Conservation (phyloP, 1,284 basidiomycete species). For the Ceratobasidium sp. region DNA sequence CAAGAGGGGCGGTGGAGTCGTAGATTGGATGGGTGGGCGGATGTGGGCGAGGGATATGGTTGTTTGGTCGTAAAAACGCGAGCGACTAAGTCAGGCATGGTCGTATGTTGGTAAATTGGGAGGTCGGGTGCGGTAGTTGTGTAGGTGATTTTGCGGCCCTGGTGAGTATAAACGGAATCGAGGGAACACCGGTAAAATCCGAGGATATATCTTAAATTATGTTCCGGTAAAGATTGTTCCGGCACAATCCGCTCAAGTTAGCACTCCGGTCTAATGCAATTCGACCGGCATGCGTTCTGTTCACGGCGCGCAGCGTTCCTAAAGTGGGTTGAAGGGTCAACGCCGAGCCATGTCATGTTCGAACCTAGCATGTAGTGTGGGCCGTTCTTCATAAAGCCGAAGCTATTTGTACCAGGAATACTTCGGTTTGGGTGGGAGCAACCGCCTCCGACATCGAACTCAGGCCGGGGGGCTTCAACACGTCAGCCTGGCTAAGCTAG, state of each 20-base stretch:
- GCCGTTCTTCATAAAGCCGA: conserved; percentile 27
- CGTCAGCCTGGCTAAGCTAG: too few species aligned
- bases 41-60: too few species aligned
- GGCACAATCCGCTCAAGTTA: neutral
- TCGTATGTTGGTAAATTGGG: too few species aligned
- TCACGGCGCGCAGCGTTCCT: conserved; percentile 29
- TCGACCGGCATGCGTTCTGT: conserved; percentile 8
- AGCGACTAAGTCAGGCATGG: too few species aligned
- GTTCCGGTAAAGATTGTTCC: conserved; percentile 33
- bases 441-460: too few species aligned
- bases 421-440: conserved; percentile 27
- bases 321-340: conserved; percentile 38
- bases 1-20: too few species aligned
- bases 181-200: conserved; percentile 27
- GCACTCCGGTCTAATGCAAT: neutral
- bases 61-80: too few species aligned
- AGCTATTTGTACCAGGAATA: conserved; percentile 31
- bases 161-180: conserved; percentile 25
- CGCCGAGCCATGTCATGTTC: conserved; percentile 37
- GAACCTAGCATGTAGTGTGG: conserved; percentile 22
- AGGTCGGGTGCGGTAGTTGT: neutral
- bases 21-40: too few species aligned
- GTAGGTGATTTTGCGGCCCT: conserved; percentile 12
- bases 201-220: conserved; percentile 31
- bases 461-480: too few species aligned